Percentiles rank a stretch among this genome's conserved stretches.
Evolutionary conservation across 78 protist species (phyloP).

Genomic region (Dictyostelium intermedium): DNA sequence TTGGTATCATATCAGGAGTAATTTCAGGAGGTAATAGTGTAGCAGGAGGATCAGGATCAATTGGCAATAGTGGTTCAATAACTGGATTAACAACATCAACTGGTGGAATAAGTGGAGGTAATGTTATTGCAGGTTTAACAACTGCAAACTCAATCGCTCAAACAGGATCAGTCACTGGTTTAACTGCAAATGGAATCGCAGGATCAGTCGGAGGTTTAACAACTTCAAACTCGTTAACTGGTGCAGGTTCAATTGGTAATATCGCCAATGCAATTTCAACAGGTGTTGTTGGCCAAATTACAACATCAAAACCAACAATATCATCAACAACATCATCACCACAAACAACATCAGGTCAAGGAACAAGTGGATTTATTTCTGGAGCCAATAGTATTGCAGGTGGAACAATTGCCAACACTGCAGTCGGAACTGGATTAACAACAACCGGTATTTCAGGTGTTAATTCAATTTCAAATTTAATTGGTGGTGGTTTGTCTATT

Average conservation of each 20-base stretch:
- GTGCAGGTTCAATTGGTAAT: neutral
- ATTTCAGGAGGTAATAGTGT: neutral
- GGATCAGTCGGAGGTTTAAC: neutral
- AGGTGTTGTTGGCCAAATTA: neutral
- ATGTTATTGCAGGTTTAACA: neutral
- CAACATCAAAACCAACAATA: neutral
- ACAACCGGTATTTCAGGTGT: neutral
- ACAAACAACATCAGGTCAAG: neutral
- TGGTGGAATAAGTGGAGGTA: neutral
- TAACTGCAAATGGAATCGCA: neutral
- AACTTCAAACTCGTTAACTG: neutral
- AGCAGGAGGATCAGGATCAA: neutral
- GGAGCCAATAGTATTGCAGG: neutral
- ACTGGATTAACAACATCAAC: neutral
- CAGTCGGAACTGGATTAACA: no score
- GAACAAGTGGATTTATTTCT: neutral
- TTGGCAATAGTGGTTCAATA: neutral
- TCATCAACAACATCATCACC: neutral
- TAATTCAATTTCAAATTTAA: neutral
- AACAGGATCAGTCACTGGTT: neutral
- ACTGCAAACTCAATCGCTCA: neutral
- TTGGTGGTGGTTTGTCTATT: neutral
- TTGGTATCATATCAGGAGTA: neutral
- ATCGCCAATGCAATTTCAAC: neutral
- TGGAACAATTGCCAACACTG: neutral